A percentile compares a stretch with the other conserved stretches of the same genome.
Evolutionary conservation across 2,329 filamentous ascomycete species (phyloP).

Genomic region (Pseudogymnoascus sp.): DNA sequence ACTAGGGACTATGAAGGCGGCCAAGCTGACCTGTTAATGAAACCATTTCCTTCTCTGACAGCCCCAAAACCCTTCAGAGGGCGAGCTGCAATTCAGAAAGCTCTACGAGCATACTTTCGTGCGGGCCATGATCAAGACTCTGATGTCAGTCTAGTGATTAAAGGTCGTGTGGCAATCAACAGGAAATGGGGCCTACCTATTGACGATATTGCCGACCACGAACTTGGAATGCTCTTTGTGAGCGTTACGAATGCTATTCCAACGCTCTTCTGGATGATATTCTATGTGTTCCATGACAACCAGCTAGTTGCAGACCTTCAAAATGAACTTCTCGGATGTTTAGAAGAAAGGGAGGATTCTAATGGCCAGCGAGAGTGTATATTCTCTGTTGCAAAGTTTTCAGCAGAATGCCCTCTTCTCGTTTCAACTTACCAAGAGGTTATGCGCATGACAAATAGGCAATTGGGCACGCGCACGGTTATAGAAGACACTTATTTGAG

Average conservation of each 20-base stretch:
- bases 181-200: conserved; percentile 27
- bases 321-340: conserved; percentile 25
- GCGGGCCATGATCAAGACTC: conserved; percentile 24
- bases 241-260: conserved; percentile 33
- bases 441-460: conserved; percentile 36
- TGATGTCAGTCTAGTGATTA: conserved; percentile 25
- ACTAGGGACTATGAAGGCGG: conserved; percentile 28
- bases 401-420: conserved; percentile 36
- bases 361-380: conserved; percentile 15
- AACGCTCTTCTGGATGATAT: conserved; percentile 33
- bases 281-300: conserved; percentile 26
- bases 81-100: conserved; percentile 34
- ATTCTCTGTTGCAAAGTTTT: conserved; percentile 35
- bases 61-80: conserved; percentile 28
- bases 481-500: conserved; percentile 36
- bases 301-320: conserved; percentile 25
- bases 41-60: conserved; percentile 27
- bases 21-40: conserved; percentile 27
- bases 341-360: background rate
- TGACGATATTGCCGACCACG: conserved; percentile 27
- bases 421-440: conserved; percentile 40
- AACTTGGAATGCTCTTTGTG: conserved; percentile 27
- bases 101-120: conserved; percentile 30
- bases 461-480: conserved; percentile 36
- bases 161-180: conserved; percentile 26